Conservation (phyloP, 2,329 filamentous ascomycete genomes). For the Didymella exigua region DNA sequence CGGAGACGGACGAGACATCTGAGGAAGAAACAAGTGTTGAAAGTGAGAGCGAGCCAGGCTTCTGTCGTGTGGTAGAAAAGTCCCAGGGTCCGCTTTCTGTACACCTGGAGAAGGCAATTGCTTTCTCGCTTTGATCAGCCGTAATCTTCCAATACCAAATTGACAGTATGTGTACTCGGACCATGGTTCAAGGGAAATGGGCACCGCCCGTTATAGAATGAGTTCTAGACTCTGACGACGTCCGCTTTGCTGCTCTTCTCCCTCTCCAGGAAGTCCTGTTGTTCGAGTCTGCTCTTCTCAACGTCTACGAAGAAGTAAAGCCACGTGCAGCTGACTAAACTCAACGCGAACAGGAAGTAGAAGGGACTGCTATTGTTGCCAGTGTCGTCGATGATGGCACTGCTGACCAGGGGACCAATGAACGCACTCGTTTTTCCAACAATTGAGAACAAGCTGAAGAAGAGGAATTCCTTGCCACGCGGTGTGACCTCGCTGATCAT, state of each 20-base stretch:
- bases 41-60: background rate
- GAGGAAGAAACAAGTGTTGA: background rate
- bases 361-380: conserved; percentile 67
- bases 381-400: conserved; percentile 69
- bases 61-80: background rate
- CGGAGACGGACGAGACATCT: background rate
- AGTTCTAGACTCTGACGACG: background rate
- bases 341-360: conserved; percentile 61
- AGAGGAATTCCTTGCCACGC: conserved; percentile 70
- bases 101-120: background rate
- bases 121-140: background rate
- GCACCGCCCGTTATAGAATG: background rate
- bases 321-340: conserved; percentile 28
- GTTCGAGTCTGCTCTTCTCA: conserved; percentile 32
- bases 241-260: conserved; percentile 21
- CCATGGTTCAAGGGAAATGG: background rate
- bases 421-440: conserved; percentile 72
- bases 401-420: conserved; percentile 71
- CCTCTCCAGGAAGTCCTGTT: conserved; percentile 30
- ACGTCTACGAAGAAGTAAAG: conserved; percentile 34
- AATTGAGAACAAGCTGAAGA: conserved; percentile 72
- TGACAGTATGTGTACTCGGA: background rate
- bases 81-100: background rate
- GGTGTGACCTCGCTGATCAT: conserved; percentile 74
- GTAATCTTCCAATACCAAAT: background rate